Conservation (phyloP, 2,329 filamentous ascomycete genomes). For the Capronia epimyces region DNA sequence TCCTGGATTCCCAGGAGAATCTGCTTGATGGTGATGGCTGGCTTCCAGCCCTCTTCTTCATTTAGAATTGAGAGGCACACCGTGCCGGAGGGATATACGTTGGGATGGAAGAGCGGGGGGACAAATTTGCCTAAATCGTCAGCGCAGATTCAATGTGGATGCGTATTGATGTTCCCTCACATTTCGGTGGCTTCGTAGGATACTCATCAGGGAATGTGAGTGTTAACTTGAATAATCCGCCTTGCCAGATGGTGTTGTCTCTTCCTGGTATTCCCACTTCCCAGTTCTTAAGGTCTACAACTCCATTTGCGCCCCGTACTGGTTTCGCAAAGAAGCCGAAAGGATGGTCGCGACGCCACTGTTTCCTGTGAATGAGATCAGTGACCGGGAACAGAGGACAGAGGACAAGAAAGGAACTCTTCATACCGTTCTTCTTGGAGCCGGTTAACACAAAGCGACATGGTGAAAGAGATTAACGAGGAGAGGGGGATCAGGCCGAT, state of each 20-base stretch:
- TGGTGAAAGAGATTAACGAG: constrained; percentile 36
- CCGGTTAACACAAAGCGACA: constrained; percentile 85
- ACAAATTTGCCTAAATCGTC: constrained; percentile 75
- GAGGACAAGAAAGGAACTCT: constrained; percentile 28
- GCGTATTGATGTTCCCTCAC: constrained; percentile 49
- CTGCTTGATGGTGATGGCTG: constrained; percentile 96
- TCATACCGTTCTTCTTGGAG: constrained; percentile 77
- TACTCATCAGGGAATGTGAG: constrained; percentile 96
- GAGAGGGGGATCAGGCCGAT: neutral
- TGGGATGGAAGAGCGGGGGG: constrained; percentile 93
- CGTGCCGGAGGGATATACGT: constrained; percentile 96
- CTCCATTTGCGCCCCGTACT: constrained; percentile 63
- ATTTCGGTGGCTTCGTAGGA: constrained; percentile 97
- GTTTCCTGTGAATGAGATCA: constrained; percentile 58
- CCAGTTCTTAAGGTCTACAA: constrained; percentile 90
- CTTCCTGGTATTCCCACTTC: constrained; percentile 95
- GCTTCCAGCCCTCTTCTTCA: constrained; percentile 98
- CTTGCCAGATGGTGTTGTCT: constrained; percentile 94
- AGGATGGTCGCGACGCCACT: constrained; percentile 94
- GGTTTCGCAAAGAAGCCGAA: constrained; percentile 97
- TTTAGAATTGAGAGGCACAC: constrained; percentile 96
- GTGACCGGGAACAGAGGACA: constrained; percentile 16
- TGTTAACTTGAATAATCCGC: constrained; percentile 91
- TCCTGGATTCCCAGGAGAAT: constrained; percentile 95
- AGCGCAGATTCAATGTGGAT: constrained; percentile 14